A percentile compares a stretch with the other conserved stretches of the same genome.
Evolutionary conservation across 208 protist species (phyloP).

Genomic region (Blechomonas ayalai): DNA sequence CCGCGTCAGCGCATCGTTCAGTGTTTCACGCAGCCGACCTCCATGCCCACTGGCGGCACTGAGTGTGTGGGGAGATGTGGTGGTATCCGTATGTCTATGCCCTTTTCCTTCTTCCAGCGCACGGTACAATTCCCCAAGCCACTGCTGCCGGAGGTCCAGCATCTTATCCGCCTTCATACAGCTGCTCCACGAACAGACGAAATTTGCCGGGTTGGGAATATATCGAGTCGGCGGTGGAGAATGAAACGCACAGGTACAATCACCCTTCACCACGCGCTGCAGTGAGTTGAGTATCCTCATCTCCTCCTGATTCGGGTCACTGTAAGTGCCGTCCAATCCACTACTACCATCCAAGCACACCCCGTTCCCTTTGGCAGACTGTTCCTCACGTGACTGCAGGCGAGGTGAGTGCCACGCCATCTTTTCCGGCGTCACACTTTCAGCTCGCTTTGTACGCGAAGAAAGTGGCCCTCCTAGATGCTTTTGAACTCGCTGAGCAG

Average conservation of each 20-base stretch:
- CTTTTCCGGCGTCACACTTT: background rate
- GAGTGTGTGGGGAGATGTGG: too few species aligned
- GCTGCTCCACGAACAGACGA: slow-evolving; percentile 40
- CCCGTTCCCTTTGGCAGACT: too few species aligned
- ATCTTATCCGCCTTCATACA: slow-evolving; percentile 45
- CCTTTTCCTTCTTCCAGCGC: slow-evolving; percentile 1
- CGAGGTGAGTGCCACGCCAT: slow-evolving; percentile 15
- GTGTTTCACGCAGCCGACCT: slow-evolving; percentile 7
- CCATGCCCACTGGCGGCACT: too few species aligned
- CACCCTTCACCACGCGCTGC: too few species aligned
- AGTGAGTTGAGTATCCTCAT: too few species aligned
- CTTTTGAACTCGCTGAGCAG: background rate
- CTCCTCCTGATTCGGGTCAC: too few species aligned
- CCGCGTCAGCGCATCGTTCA: slow-evolving; percentile 47
- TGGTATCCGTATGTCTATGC: slow-evolving; percentile 1
- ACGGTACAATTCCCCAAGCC: slow-evolving; percentile 37
- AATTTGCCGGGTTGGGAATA: slow-evolving; percentile 1
- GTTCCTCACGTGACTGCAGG: slow-evolving; percentile 6
- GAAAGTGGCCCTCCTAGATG: too few species aligned
- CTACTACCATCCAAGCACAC: too few species aligned
- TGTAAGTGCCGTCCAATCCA: too few species aligned
- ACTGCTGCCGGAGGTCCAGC: slow-evolving; percentile 36
- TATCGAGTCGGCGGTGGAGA: too few species aligned
- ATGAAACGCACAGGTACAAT: too few species aligned
- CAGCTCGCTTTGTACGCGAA: background rate